Conservation (phyloP, 257 asterid species). For the Solanum chaucha region DNA sequence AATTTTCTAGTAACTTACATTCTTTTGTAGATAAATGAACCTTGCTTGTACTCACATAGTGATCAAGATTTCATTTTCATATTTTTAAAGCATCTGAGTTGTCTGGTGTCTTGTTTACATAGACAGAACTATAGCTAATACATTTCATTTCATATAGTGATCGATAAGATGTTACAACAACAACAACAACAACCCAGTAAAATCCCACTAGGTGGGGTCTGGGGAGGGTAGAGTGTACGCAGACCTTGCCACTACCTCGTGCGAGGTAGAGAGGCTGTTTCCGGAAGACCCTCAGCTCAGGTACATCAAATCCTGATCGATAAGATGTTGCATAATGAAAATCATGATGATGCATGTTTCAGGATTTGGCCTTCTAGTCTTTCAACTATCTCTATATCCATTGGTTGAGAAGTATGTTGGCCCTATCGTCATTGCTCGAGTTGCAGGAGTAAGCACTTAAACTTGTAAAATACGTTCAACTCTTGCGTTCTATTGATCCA, state of each 20-base stretch:
- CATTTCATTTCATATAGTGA: not conserved
- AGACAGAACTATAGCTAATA: not conserved
- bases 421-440: slow-evolving; percentile 48
- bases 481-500: not conserved
- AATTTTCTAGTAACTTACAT: no score
- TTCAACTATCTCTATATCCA: slow-evolving; percentile 63
- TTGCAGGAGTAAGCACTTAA: slow-evolving; percentile 48
- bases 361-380: slow-evolving; percentile 66
- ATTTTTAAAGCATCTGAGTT: not conserved
- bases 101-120: not conserved
- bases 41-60: no score
- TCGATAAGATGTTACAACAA: not conserved
- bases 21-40: no score
- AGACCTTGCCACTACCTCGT: no score
- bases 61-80: no score
- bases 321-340: not conserved
- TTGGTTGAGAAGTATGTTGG: slow-evolving; percentile 48
- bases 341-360: slow-evolving; percentile 3
- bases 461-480: not conserved
- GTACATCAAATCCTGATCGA: no score
- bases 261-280: no score
- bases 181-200: no score
- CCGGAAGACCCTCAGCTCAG: no score
- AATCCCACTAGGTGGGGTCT: no score
- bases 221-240: no score